A percentile compares a stretch with the other conserved stretches of the same genome.
Conservation (phyloP, 805 yeast species). For the Hanseniaspora meyeri region DNA sequence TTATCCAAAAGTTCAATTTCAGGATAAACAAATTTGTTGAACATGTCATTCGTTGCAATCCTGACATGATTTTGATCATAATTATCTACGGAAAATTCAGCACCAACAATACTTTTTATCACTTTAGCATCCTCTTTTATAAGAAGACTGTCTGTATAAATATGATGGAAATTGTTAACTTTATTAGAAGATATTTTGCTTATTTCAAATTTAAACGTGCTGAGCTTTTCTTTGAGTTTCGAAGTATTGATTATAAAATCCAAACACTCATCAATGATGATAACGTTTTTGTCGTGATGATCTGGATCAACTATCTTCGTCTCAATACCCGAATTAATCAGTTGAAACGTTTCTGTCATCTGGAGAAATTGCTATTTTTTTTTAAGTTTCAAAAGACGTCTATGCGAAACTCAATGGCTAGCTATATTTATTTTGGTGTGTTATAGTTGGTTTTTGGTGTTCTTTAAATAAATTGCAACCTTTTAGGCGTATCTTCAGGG, state of each 20-base stretch:
- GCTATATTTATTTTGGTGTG: no score
- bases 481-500: background rate
- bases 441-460: background rate
- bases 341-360: background rate
- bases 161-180: background rate
- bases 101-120: slow-evolving; percentile 7
- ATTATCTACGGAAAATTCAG: background rate
- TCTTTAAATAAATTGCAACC: background rate
- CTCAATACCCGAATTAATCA: background rate
- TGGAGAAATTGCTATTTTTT: no score
- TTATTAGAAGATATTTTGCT: background rate
- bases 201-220: background rate
- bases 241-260: background rate
- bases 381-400: no score
- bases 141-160: slow-evolving; percentile 2
- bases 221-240: background rate
- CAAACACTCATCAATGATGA: slow-evolving; percentile 3
- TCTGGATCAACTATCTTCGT: background rate
- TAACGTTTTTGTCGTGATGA: background rate
- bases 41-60: slow-evolving; percentile 1
- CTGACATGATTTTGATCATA: background rate
- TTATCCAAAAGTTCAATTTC: background rate
- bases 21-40: slow-evolving; percentile 6
- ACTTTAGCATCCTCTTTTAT: background rate
- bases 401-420: no score